Conservation (phyloP, 805 yeast species). For the Millerago galiae region DNA sequence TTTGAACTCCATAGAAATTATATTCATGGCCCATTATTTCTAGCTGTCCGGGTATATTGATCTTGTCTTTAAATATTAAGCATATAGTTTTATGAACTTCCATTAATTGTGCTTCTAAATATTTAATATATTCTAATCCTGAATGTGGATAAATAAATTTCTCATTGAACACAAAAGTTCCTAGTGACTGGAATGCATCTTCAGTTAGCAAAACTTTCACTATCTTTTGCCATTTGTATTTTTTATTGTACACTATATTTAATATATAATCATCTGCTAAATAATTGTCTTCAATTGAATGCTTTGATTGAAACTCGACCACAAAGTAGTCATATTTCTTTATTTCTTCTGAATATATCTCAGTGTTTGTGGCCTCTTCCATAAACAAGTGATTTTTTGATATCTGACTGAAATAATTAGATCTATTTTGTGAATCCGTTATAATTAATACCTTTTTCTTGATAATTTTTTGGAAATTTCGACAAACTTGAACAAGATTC, state of each 20-base stretch:
- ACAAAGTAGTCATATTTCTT: constrained; percentile 10
- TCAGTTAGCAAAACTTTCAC: constrained; percentile 11
- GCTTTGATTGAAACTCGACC: constrained; percentile 10
- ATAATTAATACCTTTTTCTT: constrained; percentile 14
- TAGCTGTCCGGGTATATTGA: neutral
- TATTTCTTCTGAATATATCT: neutral
- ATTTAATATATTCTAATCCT: constrained; percentile 8
- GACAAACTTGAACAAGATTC: constrained; percentile 11
- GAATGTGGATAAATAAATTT: constrained; percentile 1
- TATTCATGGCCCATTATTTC: constrained; percentile 17
- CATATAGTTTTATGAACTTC: constrained; percentile 8
- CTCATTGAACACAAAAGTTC: neutral
- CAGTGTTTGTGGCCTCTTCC: neutral
- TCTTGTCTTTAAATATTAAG: neutral
- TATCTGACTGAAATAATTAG: constrained; percentile 11
- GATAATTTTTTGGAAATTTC: constrained; percentile 11
- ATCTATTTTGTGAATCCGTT: constrained; percentile 12
- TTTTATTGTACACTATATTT: constrained; percentile 7
- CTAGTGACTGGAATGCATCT: constrained; percentile 4
- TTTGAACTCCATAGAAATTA: constrained; percentile 9
- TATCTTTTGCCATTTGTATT: constrained; percentile 5
- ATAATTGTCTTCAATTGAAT: neutral
- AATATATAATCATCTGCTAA: constrained; percentile 9
- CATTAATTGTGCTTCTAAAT: constrained; percentile 3
- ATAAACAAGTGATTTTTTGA: constrained; percentile 5